These are phyloP conservation scores for Eutrema salsugineum DNA, from an alignment of 441 rosid species.

Conservation along the genomic window DNA sequence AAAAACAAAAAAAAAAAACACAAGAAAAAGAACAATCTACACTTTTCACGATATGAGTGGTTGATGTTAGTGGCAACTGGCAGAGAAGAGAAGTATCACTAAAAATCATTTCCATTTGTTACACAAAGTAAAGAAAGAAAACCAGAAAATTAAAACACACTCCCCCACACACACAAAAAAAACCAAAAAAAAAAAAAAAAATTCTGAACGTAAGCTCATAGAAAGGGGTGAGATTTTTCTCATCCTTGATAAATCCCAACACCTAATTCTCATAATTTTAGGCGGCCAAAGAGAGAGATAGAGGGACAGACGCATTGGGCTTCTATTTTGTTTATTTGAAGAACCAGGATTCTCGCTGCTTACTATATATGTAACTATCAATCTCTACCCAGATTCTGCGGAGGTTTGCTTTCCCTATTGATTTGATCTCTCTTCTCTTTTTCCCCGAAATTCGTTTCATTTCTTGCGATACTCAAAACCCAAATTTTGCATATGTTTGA, in stretches of 20 bases:
- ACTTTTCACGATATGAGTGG: constrained; percentile 23
- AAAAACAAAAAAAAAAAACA: background rate
- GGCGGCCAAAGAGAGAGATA: constrained; percentile 4
- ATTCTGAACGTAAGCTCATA: constrained; percentile 7
- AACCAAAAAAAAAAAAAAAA: background rate
- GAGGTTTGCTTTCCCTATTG: constrained; percentile 16
- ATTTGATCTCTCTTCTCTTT: background rate
- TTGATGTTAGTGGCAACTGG: constrained; percentile 24
- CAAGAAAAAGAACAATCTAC: constrained; percentile 8
- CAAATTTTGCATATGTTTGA: background rate
- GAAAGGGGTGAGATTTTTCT: background rate
- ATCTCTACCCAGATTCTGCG: constrained; percentile 26
- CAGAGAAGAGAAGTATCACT: constrained; percentile 9
- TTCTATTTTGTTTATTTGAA: background rate
- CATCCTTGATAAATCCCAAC: constrained; percentile 28
- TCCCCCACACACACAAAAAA: too few species aligned
- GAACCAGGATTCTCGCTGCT: constrained; percentile 9
- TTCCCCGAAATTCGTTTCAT: background rate
- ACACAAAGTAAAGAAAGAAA: background rate
- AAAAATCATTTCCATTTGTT: constrained; percentile 6
- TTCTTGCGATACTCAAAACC: background rate
- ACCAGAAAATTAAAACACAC: background rate
- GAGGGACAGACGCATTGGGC: constrained; percentile 15
- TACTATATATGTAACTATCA: background rate
- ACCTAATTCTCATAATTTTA: constrained; percentile 18